These are phyloP conservation scores for Ensete ventricosum DNA, from an alignment of 176 grass and related monocot species.

Conservation along the genomic window DNA sequence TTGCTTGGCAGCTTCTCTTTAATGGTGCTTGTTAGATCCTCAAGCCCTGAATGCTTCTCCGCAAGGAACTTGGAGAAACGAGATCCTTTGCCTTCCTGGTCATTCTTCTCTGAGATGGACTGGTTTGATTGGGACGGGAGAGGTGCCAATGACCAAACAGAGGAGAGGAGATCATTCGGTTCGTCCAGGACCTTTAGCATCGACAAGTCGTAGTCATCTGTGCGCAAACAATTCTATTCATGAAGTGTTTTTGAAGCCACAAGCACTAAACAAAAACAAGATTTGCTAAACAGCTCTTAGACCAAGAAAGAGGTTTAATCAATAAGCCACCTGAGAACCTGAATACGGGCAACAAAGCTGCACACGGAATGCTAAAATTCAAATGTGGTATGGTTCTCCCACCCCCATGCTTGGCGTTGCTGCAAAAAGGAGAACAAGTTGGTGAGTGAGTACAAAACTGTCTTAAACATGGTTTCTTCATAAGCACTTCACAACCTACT, in stretches of 20 bases:
- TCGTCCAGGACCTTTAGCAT: conserved; percentile 57
- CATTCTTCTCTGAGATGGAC: conserved; percentile 16
- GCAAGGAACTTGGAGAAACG: conserved; percentile 63
- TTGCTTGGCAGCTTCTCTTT: conserved; percentile 50
- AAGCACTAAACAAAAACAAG: neutral
- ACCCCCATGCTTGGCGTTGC: conserved; percentile 88
- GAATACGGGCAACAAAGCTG: conserved; percentile 55
- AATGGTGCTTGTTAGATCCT: conserved; percentile 37
- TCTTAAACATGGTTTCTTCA: neutral
- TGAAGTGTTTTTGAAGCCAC: conserved; percentile 1
- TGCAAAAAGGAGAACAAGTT: conserved; percentile 25
- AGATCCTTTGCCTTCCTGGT: conserved; percentile 28
- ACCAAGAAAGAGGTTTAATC: neutral
- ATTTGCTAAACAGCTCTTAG: neutral
- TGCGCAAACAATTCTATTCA: conserved; percentile 7
- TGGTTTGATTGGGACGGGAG: conserved; percentile 25
- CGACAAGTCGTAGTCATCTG: conserved; percentile 36
- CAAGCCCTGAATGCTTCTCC: conserved; percentile 36
- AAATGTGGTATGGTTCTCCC: conserved; percentile 83
- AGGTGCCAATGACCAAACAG: conserved; percentile 62
- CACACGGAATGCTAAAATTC: conserved; percentile 90
- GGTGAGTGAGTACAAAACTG: neutral
- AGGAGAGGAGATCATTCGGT: conserved; percentile 59
- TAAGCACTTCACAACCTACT: neutral
- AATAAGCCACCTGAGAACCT: conserved; percentile 51